Percentiles rank a stretch among this genome's conserved stretches.
These are phyloP conservation scores for Diaporthe caulivora DNA, from an alignment of 2,329 filamentous ascomycete species.

Conservation along the genomic window DNA sequence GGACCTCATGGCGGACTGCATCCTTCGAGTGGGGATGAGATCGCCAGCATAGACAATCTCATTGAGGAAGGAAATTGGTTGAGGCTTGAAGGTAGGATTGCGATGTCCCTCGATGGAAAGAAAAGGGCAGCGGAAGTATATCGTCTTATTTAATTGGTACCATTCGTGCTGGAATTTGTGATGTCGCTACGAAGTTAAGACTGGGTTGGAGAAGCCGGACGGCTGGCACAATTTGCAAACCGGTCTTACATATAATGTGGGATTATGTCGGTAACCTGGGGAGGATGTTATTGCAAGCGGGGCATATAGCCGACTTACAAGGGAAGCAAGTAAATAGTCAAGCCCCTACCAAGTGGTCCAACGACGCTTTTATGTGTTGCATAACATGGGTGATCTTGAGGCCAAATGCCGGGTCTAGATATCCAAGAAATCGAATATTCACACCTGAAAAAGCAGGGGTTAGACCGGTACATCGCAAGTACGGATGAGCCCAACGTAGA, in stretches of 20 bases:
- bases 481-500: too few relatives aligned
- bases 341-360: not conserved
- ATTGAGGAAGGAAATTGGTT: slow-evolving; percentile 8
- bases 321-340: too few relatives aligned
- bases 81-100: too few relatives aligned
- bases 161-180: not conserved
- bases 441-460: too few relatives aligned
- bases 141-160: not conserved
- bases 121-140: not conserved
- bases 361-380: not conserved
- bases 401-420: not conserved
- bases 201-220: not conserved
- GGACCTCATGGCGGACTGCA: slow-evolving; percentile 34
- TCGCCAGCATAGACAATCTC: slow-evolving; percentile 20
- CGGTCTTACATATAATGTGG: not conserved
- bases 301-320: slow-evolving; percentile 32
- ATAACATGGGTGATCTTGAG: not conserved
- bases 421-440: not conserved
- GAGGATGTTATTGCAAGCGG: slow-evolving; percentile 25
- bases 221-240: slow-evolving; percentile 12
- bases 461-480: too few relatives aligned
- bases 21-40: slow-evolving; percentile 16
- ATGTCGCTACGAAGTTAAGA: not conserved
- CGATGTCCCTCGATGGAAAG: not conserved
- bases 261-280: not conserved